Percentiles rank a stretch among this genome's conserved stretches.
Conservation (phyloP, 2,329 filamentous ascomycete genomes). For the Neoscytalidium dimidiatum region DNA sequence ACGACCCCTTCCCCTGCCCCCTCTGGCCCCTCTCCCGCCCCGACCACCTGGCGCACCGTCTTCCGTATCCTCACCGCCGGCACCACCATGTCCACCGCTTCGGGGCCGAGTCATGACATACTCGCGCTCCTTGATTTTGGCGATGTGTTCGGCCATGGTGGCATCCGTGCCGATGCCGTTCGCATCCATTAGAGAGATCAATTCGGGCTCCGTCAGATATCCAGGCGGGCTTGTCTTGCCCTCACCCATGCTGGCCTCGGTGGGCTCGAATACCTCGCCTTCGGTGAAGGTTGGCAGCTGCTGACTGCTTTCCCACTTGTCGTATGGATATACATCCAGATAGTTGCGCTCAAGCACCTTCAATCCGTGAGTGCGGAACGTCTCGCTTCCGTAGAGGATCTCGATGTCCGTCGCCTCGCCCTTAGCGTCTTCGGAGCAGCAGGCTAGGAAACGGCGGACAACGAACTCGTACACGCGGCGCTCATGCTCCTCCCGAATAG, state of each 20-base stretch:
- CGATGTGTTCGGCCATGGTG: constrained; percentile 98
- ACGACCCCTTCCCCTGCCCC: constrained; percentile 32
- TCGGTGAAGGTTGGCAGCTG: constrained; percentile 77
- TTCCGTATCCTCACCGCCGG: constrained; percentile 36
- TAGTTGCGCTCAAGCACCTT: constrained; percentile 89
- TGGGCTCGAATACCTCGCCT: constrained; percentile 83
- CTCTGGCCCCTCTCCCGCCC: constrained; percentile 37
- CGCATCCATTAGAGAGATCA: constrained; percentile 96
- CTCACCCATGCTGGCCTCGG: constrained; percentile 84
- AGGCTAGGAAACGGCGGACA: constrained; percentile 86
- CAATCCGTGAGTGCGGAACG: constrained; percentile 79
- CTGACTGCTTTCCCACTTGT: constrained; percentile 90
- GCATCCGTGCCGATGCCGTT: constrained; percentile 98
- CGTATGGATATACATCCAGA: constrained; percentile 92
- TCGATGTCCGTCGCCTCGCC: constrained; percentile 84
- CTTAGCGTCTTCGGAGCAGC: constrained; percentile 91
- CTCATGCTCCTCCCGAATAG: constrained; percentile 66
- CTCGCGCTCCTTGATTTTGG: constrained; percentile 86
- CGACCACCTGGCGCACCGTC: constrained; percentile 36
- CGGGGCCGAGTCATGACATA: constrained; percentile 73
- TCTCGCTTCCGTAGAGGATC: constrained; percentile 79
- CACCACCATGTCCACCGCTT: constrained; percentile 36
- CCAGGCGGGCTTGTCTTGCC: constrained; percentile 84
- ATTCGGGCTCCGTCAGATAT: constrained; percentile 91
- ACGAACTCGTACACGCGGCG: constrained; percentile 89